Percentiles rank a stretch among this genome's conserved stretches.
phyloP scores from a whole-genome alignment of 1,284 basidiomycete genomes.

The Malassezia sympodialis region DNA sequence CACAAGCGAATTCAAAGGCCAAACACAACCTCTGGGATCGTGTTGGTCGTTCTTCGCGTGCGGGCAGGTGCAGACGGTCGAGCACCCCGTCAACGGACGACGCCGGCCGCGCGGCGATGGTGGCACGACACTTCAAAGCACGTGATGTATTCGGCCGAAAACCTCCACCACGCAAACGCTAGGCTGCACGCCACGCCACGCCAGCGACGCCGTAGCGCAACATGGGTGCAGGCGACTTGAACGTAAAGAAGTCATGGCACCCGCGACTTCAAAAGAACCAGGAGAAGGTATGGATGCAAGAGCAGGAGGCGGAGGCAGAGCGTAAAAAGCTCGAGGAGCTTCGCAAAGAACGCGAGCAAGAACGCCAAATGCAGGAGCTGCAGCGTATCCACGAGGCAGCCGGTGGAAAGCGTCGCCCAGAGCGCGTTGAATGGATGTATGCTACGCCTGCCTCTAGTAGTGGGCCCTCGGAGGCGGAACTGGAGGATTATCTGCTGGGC shows the following conservation, averaged over 20 bases:
- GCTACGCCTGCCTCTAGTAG: conserved; percentile 77
- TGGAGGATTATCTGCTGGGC: conserved; percentile 94
- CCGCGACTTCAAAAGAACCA: conserved; percentile 95
- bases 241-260: conserved; percentile 87
- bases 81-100: conserved; percentile 1
- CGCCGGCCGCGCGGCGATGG: neutral
- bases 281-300: conserved; percentile 97
- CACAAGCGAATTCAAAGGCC: neutral
- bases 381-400: conserved; percentile 68
- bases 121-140: neutral
- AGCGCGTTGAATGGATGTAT: conserved; percentile 99
- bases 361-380: conserved; percentile 87
- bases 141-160: neutral
- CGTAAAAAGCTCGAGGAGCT: conserved; percentile 95
- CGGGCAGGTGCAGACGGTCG: neutral
- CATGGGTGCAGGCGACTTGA: conserved; percentile 74
- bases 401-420: conserved; percentile 83
- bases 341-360: conserved; percentile 91
- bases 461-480: conserved; percentile 64
- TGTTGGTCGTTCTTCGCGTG: neutral
- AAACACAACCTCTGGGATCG: neutral
- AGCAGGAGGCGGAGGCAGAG: conserved; percentile 91
- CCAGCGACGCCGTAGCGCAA: conserved; percentile 51
- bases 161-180: neutral
- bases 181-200: neutral